A percentile compares a stretch with the other conserved stretches of the same genome.
Conservation (phyloP, 306 rosid genomes). For the Prunus persica region DNA sequence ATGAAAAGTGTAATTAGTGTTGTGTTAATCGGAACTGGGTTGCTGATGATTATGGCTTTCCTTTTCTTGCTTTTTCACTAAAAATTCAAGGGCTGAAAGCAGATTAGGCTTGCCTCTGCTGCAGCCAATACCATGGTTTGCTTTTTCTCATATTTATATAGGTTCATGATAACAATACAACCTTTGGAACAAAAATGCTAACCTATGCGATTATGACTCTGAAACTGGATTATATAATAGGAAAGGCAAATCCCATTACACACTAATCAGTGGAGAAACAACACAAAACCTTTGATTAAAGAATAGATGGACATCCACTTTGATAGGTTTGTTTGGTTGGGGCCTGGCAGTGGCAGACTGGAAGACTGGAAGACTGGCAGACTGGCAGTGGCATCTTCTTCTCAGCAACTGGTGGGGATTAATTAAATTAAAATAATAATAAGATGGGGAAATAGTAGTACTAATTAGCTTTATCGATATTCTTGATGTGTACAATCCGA, state of each 20-base stretch:
- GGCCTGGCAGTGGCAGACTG: slow-evolving; percentile 14
- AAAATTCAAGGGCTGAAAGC: background rate
- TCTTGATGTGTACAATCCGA: slow-evolving; percentile 23
- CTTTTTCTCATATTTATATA: background rate
- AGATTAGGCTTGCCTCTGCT: background rate
- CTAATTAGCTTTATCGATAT: slow-evolving; percentile 10
- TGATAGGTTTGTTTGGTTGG: slow-evolving; percentile 12
- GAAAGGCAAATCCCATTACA: slow-evolving; percentile 19
- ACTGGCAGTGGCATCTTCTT: slow-evolving; percentile 2
- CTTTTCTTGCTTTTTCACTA: background rate
- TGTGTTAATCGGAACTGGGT: slow-evolving; percentile 12
- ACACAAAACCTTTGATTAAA: slow-evolving; percentile 7
- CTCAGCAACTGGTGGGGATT: slow-evolving; percentile 14
- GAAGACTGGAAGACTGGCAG: background rate
- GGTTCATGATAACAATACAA: no score
- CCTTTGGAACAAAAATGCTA: slow-evolving; percentile 14
- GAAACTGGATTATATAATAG: background rate
- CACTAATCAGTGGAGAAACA: slow-evolving; percentile 28
- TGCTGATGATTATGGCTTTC: background rate
- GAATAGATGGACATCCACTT: slow-evolving; percentile 22
- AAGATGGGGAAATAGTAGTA: background rate
- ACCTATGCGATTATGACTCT: slow-evolving; percentile 19
- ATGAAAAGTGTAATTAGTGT: slow-evolving; percentile 22
- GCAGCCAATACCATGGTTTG: slow-evolving; percentile 9
- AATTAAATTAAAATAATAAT: slow-evolving; percentile 5